A percentile compares a stretch with the other conserved stretches of the same genome.
Evolutionary conservation across 2,329 filamentous ascomycete genomes (phyloP).

Genomic region (Clonostachys chloroleuca): DNA sequence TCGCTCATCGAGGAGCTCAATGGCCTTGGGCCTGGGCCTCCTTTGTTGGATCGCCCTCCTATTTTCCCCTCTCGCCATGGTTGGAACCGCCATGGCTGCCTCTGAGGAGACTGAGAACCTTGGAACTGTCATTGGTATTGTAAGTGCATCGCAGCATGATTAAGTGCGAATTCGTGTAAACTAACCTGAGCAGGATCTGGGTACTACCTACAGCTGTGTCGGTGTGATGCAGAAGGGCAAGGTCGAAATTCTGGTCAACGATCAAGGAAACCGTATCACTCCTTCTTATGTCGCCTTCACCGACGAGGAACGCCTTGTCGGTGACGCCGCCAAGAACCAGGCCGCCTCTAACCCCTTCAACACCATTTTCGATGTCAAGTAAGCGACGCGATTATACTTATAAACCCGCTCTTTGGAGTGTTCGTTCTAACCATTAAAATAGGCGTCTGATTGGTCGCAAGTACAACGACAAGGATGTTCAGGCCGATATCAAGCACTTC

Average conservation of each 20-base stretch:
- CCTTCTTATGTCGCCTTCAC: slow-evolving; percentile 95
- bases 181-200: slow-evolving; percentile 56
- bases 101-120: slow-evolving; percentile 73
- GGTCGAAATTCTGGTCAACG: slow-evolving; percentile 93
- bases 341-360: slow-evolving; percentile 73
- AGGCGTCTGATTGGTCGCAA: slow-evolving; percentile 85
- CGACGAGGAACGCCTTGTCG: slow-evolving; percentile 93
- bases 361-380: slow-evolving; percentile 83
- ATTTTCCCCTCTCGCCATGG: slow-evolving; percentile 81
- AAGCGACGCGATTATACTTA: slow-evolving; percentile 32
- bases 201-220: slow-evolving; percentile 85
- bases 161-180: neutral
- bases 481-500: slow-evolving; percentile 96
- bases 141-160: slow-evolving; percentile 26
- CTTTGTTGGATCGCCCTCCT: slow-evolving; percentile 89
- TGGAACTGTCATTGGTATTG: slow-evolving; percentile 92
- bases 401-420: neutral
- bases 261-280: slow-evolving; percentile 95
- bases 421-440: slow-evolving; percentile 9
- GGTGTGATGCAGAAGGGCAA: slow-evolving; percentile 96
- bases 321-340: slow-evolving; percentile 97
- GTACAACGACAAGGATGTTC: slow-evolving; percentile 79
- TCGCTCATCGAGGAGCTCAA: slow-evolving; percentile 61
- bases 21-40: slow-evolving; percentile 80
- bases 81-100: slow-evolving; percentile 70